Percentiles rank a stretch among this genome's conserved stretches.
phyloP scores from a whole-genome alignment of 176 grass and related monocot genomes.

The Saccharum officinarum region DNA sequence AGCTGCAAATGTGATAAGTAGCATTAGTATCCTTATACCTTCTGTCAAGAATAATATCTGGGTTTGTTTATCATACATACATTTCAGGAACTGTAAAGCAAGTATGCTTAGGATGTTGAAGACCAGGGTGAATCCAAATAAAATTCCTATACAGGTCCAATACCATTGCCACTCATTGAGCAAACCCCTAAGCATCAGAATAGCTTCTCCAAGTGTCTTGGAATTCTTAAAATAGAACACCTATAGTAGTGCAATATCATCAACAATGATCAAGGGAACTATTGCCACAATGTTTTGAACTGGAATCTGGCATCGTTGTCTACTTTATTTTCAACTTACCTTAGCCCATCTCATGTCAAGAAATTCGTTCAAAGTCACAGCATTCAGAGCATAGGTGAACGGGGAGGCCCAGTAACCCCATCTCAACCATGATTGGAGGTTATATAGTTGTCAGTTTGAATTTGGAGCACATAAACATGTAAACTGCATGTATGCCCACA shows the following conservation, averaged over 20 bases:
- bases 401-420: constrained; percentile 65
- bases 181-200: constrained; percentile 68
- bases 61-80: constrained; percentile 42
- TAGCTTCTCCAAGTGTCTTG: constrained; percentile 61
- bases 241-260: constrained; percentile 25
- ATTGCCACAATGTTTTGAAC: too few relatives aligned
- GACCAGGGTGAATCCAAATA: constrained; percentile 68
- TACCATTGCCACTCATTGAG: constrained; percentile 77
- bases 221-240: constrained; percentile 53
- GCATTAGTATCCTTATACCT: not conserved
- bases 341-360: constrained; percentile 78
- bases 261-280: too few relatives aligned
- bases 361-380: constrained; percentile 42
- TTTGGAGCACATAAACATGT: too few relatives aligned
- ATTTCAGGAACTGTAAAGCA: constrained; percentile 62
- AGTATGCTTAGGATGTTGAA: constrained; percentile 83
- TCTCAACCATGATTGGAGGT: constrained; percentile 58
- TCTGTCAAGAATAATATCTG: not conserved
- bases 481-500: too few relatives aligned
- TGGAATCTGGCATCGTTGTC: not conserved
- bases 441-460: constrained; percentile 29
- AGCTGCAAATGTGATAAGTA: constrained; percentile 47
- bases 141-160: constrained; percentile 61
- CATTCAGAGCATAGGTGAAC: constrained; percentile 64
- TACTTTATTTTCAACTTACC: constrained; percentile 38